phyloP scores from a whole-genome alignment of 768 basidiomycete species.

The Lanmaoa rubissima region DNA sequence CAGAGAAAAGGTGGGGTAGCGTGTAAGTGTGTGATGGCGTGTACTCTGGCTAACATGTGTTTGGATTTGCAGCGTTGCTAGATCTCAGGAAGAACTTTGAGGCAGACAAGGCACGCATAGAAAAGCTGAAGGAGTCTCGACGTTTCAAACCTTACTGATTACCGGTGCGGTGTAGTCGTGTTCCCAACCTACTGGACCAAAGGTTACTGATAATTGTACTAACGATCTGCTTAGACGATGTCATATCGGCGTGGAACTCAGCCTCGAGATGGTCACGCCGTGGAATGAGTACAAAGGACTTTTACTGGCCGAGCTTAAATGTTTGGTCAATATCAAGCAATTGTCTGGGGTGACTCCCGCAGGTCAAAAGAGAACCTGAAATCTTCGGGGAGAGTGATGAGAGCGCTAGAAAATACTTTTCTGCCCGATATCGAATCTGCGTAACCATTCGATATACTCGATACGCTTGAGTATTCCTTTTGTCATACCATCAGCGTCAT shows the following conservation, averaged over 20 bases:
- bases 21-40: not conserved
- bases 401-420: too few species aligned
- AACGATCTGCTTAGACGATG: not conserved
- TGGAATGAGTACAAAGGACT: too few species aligned
- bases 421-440: too few species aligned
- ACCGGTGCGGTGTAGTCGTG: not conserved
- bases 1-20: constrained; percentile 68
- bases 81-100: constrained; percentile 79
- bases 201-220: not conserved
- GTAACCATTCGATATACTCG: too few species aligned
- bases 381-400: too few species aligned
- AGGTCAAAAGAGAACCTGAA: too few species aligned
- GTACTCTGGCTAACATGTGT: not conserved
- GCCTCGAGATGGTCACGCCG: too few species aligned
- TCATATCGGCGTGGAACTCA: not conserved
- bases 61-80: constrained; percentile 44
- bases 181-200: not conserved
- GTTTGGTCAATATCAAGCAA: too few species aligned
- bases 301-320: too few species aligned
- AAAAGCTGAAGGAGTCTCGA: constrained; percentile 58
- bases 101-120: constrained; percentile 66
- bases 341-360: too few species aligned
- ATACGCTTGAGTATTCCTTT: too few species aligned
- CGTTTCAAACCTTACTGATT: constrained; percentile 85
- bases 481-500: too few species aligned